Base-by-base conservation (phyloP, 495 filamentous ascomycete species). In the Aspergillus bridgeri region DNA sequence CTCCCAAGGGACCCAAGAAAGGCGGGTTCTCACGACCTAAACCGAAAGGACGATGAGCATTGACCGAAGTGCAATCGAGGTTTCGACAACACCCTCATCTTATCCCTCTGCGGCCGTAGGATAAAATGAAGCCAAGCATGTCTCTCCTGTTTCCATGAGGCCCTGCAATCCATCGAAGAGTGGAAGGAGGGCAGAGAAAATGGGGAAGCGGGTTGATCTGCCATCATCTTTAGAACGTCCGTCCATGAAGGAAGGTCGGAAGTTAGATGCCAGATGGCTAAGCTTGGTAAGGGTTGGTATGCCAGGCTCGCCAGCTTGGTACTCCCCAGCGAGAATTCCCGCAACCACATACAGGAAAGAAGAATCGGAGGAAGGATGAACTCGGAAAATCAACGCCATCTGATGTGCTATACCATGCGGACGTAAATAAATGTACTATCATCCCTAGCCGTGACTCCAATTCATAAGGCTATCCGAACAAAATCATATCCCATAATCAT, bases 181-280 rank as follows among this genome's bases (percentile, higher is more conserved):
- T 20, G 54, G 66, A 63, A 72, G 52, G 48, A 54, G 56, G 67
- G 68, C 65, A 67, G 71, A 71, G 70, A 71, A 46, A 53, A 65
- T 63, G 69, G 70, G 68, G 51, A 49, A 43, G 6, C 7, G 13
- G 1, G 54, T 42, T 65, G 53, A 74, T 91, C 77, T 91, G 73
- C 88, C 89, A 91, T 86, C 83, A 74, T 79, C 78, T 88, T 85
- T 91, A 91, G 87, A 86, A 85, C 72, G 83, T 81, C 78, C 74
- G 81, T 79, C 82, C 81, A 89, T 76, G 76, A 81, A 67, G 62
- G 61, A 54, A 62, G 65, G 51, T 58, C 66, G 68, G 65, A 69
- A 62, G 66, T 66, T 68, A 65, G 88, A 91, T 91, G 87, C 88
- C 68, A 71, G 68, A 78, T 79, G 78, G 74, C 63, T 33, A 42